A percentile compares a stretch with the other conserved stretches of the same genome.
Evolutionary conservation across 306 rosid genomes (phyloP).

Genomic region (Glycyrrhiza uralensis): DNA sequence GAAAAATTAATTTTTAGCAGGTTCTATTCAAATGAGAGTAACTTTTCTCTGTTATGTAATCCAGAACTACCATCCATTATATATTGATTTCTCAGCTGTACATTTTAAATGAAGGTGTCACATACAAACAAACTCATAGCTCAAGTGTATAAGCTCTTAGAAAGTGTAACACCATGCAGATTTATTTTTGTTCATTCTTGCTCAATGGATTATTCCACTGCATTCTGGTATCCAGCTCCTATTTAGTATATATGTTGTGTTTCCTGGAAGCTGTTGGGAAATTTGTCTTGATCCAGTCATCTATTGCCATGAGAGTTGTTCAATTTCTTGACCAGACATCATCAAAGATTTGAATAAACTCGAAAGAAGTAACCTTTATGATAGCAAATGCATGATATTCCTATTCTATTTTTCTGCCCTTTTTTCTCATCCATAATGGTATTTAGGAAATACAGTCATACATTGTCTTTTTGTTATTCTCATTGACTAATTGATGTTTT

Average conservation of each 20-base stretch:
- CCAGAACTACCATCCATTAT: background rate
- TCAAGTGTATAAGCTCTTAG: background rate
- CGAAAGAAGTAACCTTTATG: background rate
- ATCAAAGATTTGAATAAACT: background rate
- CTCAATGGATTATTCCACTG: background rate
- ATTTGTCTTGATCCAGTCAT: background rate
- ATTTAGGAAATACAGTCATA: background rate
- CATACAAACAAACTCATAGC: background rate
- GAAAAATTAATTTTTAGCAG: background rate
- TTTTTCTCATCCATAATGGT: background rate
- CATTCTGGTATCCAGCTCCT: background rate
- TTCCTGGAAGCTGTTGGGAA: background rate
- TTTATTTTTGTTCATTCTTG: background rate
- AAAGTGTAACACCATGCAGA: background rate
- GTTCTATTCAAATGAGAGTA: background rate
- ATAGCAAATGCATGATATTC: constrained; percentile 2
- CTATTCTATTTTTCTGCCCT: background rate
- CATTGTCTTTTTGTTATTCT: background rate
- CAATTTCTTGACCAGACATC: background rate
- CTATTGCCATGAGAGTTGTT: background rate
- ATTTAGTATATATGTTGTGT: background rate
- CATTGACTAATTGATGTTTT: constrained; percentile 2
- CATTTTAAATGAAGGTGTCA: background rate
- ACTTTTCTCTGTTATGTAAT: background rate
- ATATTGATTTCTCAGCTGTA: background rate